Percentiles rank a stretch among this genome's conserved stretches.
Evolutionary conservation across 257 asterid species (phyloP).

Genomic region (Scutellaria barbata): DNA sequence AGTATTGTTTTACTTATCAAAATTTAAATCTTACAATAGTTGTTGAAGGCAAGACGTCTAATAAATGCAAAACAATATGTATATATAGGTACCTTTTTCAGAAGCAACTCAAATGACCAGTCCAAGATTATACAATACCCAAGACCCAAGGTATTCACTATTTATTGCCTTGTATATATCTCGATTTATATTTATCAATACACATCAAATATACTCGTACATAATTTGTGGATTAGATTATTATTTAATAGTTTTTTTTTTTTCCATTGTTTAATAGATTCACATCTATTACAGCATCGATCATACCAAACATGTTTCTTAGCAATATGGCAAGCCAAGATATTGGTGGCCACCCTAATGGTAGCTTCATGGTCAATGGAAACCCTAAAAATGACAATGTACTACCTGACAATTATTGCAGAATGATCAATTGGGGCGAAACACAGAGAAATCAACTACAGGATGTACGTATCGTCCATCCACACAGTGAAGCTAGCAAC

Average conservation of each 20-base stretch:
- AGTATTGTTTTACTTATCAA: not conserved
- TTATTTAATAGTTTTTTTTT: not conserved
- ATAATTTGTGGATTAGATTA: not conserved
- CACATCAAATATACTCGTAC: not conserved
- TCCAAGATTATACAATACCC: conserved; percentile 25
- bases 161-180: no score
- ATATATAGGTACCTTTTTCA: conserved; percentile 30
- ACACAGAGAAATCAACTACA: conserved; percentile 9
- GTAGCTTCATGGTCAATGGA: not conserved
- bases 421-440: not conserved
- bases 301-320: conserved; percentile 18
- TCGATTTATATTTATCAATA: not conserved
- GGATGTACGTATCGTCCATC: conserved; percentile 10
- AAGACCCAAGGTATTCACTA: conserved; percentile 41
- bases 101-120: conserved; percentile 31
- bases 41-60: not conserved
- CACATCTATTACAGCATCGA: not conserved
- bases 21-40: not conserved
- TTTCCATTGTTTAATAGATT: conserved; percentile 4
- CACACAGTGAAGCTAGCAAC: conserved; percentile 2
- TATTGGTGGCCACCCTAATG: not conserved
- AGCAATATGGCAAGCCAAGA: conserved; percentile 32
- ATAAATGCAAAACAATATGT: not conserved
- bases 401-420: not conserved
- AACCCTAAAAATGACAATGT: not conserved